A percentile compares a stretch with the other conserved stretches of the same genome.
phyloP scores from a whole-genome alignment of 1,139 yeast genomes.

The Sugiyamaella japonica region DNA sequence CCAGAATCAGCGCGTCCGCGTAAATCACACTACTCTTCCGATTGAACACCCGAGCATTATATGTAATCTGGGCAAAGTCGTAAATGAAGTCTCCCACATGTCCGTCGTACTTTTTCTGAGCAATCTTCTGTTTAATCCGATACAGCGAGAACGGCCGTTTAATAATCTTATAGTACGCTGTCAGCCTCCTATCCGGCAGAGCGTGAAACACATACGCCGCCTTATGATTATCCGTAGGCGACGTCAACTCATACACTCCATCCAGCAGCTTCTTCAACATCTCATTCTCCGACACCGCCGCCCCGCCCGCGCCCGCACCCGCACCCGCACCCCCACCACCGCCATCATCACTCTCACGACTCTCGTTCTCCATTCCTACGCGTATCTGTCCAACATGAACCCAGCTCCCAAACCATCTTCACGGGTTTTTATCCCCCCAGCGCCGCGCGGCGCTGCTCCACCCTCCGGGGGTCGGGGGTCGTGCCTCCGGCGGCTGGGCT shows the following conservation, averaged over 20 bases:
- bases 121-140: conserved; percentile 49
- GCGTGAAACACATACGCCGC: conserved; percentile 47
- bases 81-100: conserved; percentile 66
- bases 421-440: no score
- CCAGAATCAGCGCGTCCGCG: conserved; percentile 69
- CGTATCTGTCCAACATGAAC: no score
- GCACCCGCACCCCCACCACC: not conserved
- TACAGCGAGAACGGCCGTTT: conserved; percentile 50
- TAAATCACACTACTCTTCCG: conserved; percentile 67
- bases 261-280: conserved; percentile 30
- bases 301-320: not conserved
- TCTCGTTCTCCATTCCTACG: not conserved
- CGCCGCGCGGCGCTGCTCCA: no score
- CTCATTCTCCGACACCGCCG: not conserved
- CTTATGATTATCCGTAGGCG: conserved; percentile 36
- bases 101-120: conserved; percentile 55
- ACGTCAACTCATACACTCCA: conserved; percentile 37
- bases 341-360: not conserved
- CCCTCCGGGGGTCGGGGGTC: no score
- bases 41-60: conserved; percentile 88
- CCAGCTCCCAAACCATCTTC: no score
- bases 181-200: conserved; percentile 47
- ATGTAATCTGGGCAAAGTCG: conserved; percentile 79
- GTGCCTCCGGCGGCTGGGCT: not conserved
- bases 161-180: conserved; percentile 50